phyloP scores from a whole-genome alignment of 2,329 filamentous ascomycete species.

The Fusarium duplospermum region DNA sequence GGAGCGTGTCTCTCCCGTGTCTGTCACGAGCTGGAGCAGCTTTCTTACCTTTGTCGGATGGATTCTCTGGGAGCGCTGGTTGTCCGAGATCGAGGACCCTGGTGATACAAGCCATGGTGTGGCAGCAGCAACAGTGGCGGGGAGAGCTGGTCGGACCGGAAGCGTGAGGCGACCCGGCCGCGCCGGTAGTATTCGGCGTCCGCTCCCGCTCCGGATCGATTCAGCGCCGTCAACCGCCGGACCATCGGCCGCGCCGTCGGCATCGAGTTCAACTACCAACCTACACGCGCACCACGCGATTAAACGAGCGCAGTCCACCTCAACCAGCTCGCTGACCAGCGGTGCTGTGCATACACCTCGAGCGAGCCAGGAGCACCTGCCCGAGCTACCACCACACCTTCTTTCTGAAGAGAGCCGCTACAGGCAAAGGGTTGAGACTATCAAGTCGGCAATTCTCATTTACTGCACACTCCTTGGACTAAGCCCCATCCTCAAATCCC shows the following conservation, averaged over 20 bases:
- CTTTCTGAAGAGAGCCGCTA: conserved; percentile 55
- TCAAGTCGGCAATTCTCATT: conserved; percentile 92
- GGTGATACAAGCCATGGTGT: conserved; percentile 54
- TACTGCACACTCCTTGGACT: conserved; percentile 92
- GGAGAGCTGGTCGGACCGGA: conserved; percentile 50
- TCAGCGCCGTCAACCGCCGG: conserved; percentile 41
- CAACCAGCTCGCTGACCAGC: conserved; percentile 64
- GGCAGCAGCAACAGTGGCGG: conserved; percentile 51
- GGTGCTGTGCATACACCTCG: conserved; percentile 40
- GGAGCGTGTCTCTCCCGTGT: conserved; percentile 87
- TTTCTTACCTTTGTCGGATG: conserved; percentile 87
- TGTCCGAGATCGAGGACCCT: conserved; percentile 73
- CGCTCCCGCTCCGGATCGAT: conserved; percentile 45
- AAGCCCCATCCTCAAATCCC: conserved; percentile 93
- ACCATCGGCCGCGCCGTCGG: conserved; percentile 45
- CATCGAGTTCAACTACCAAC: conserved; percentile 61
- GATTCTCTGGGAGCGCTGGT: conserved; percentile 93
- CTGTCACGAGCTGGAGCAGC: conserved; percentile 87
- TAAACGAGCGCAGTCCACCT: conserved; percentile 63
- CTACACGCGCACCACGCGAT: conserved; percentile 46
- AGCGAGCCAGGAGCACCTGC: conserved; percentile 47
- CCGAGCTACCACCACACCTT: conserved; percentile 44
- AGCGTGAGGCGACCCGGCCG: conserved; percentile 50
- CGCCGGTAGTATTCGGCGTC: conserved; percentile 53
- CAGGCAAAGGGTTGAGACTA: conserved; percentile 75